phyloP scores from a whole-genome alignment of 352 stramenopile genomes.

The Pythium sp. region DNA sequence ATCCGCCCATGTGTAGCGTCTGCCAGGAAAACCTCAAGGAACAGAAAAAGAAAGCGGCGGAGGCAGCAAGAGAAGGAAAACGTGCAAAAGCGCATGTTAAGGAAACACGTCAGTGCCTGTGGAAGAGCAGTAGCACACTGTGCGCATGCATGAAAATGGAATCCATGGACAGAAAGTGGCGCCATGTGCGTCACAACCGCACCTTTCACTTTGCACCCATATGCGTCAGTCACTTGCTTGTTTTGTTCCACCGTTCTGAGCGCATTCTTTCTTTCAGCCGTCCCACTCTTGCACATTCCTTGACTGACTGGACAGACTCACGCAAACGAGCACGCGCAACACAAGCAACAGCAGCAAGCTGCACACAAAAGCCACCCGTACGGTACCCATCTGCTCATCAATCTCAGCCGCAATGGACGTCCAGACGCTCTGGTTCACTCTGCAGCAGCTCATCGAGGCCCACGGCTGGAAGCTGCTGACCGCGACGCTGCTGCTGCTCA shows the following conservation, averaged over 20 bases:
- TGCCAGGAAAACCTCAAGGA: too few species aligned
- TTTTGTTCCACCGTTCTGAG: conserved; percentile 5
- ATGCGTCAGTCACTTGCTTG: neutral
- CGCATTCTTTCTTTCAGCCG: neutral
- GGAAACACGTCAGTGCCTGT: neutral
- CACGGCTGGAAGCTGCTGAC: conserved; percentile 58
- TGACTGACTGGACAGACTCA: neutral
- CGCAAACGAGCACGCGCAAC: neutral
- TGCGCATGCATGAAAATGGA: neutral
- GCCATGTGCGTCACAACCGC: neutral
- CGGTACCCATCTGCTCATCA: neutral
- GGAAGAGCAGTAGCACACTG: neutral
- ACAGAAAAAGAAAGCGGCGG: too few species aligned
- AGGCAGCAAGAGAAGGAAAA: neutral
- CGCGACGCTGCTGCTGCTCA: conserved; percentile 24
- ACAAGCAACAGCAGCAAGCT: neutral
- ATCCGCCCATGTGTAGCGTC: too few species aligned
- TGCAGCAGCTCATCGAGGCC: conserved; percentile 34
- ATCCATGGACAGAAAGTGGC: conserved; percentile 6
- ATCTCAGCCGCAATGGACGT: conserved; percentile 6
- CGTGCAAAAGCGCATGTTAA: neutral
- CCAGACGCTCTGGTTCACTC: conserved; percentile 23
- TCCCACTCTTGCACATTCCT: conserved; percentile 9
- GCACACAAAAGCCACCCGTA: neutral
- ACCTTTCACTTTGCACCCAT: neutral